Base-by-base conservation (phyloP, 2,329 filamentous ascomycete species). In the Microdochium trichocladiopsis region DNA sequence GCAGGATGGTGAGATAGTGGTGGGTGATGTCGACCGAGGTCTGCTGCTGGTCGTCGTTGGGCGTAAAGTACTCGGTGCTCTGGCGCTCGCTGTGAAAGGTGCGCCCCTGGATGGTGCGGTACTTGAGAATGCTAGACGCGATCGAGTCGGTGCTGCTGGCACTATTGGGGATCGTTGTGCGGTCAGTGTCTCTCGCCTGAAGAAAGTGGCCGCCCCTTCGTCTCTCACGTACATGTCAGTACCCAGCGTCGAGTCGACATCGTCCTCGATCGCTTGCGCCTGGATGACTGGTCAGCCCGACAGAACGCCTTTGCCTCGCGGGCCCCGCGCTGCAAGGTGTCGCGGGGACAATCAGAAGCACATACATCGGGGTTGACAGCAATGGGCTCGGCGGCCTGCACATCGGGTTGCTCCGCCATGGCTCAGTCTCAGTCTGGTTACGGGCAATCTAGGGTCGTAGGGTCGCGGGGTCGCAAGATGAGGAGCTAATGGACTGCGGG, bases 91-190 rank as follows among this genome's bases (percentile, higher is more conserved):
- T 60, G 48, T 65, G 62, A 45, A 55, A 65, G 16, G 62, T 64
- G n/a, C 63, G 60, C 18, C 63, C 63, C 36, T 62, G 60, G 18
- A 64, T 53, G 14, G 59, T 64, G 21, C 63, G 57, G 50, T 65
- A 65, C 45, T 65, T 58, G 23, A 65, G 31, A 45, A 65, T 63
- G 47, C 62, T 63, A n/a, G 61, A 57, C 4, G 62, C 60, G 21
- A 65, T 55, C 24, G 62, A 64, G 31, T 58, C 57, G 4, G 61
- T 60, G 21, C 58, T 58, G 50, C 62, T 65, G 22, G 41, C 25
- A 41, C 33, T 11, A 25, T 51, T 24, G 37, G 23, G 16, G 28
- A 24, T n/a, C 2, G 16, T 6, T n/a, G n/a, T n/a, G n/a, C n/a
- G n/a, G n/a, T n/a, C n/a, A n/a, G n/a, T n/a, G n/a, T n/a, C n/a